phyloP scores from a whole-genome alignment of 805 yeast species.

The Wickerhamomyces sydowiorum region DNA sequence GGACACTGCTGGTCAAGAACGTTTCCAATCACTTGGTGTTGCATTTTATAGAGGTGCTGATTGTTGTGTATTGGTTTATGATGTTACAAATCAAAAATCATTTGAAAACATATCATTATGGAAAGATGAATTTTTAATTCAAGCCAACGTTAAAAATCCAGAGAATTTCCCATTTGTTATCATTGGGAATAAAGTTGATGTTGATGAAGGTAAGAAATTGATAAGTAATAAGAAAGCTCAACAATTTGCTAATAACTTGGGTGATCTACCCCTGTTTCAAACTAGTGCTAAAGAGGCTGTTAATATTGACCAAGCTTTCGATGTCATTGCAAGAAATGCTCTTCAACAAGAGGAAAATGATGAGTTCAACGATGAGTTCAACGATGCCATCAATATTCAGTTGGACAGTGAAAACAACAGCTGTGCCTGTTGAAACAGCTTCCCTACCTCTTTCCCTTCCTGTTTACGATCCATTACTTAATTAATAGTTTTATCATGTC shows the following conservation, averaged over 20 bases:
- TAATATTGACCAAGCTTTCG: constrained; percentile 93
- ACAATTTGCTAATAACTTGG: constrained; percentile 53
- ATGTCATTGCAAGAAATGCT: constrained; percentile 92
- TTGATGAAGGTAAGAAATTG: constrained; percentile 82
- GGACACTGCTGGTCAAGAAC: constrained; percentile 99
- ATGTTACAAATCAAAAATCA: constrained; percentile 91
- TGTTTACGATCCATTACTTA: too few relatives aligned
- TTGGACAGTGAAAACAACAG: constrained; percentile 62
- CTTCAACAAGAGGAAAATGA: constrained; percentile 91
- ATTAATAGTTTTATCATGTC: too few relatives aligned
- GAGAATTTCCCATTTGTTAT: constrained; percentile 95
- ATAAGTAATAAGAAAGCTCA: constrained; percentile 56
- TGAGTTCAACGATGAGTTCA: constrained; percentile 88
- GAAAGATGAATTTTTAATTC: constrained; percentile 94
- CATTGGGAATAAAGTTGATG: constrained; percentile 91
- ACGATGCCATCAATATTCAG: constrained; percentile 93
- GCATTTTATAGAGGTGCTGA: constrained; percentile 98
- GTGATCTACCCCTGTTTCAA: constrained; percentile 88
- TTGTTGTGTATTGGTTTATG: constrained; percentile 94
- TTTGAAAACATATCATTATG: constrained; percentile 85
- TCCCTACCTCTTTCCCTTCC: not conserved
- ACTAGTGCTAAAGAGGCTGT: constrained; percentile 97
- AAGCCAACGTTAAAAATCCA: constrained; percentile 89
- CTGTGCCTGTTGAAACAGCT: constrained; percentile 17
- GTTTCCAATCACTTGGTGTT: constrained; percentile 94